Conservation (phyloP, 2,329 filamentous ascomycete species). For the Dryadomyces quercivorus region DNA sequence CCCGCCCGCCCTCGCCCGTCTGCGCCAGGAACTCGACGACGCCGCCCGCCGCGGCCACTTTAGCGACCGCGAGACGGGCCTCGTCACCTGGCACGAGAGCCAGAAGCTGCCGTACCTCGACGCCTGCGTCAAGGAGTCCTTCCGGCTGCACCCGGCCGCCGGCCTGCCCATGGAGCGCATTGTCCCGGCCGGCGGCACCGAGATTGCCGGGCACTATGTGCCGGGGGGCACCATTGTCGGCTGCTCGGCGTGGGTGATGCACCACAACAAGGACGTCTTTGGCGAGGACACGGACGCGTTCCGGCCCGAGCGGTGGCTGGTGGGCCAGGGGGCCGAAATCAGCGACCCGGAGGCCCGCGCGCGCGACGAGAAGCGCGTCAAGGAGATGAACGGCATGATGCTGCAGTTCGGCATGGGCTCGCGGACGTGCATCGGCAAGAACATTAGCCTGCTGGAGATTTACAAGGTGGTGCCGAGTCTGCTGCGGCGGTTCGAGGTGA, state of each 20-base stretch:
- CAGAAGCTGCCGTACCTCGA: slow-evolving; percentile 65
- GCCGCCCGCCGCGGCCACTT: slow-evolving; percentile 40
- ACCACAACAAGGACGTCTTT: slow-evolving; percentile 55
- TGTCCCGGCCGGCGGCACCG: slow-evolving; percentile 50
- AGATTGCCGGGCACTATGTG: slow-evolving; percentile 50
- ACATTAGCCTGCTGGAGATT: slow-evolving; percentile 50
- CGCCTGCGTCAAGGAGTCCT: slow-evolving; percentile 66
- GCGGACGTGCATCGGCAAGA: slow-evolving; percentile 59
- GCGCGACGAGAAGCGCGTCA: slow-evolving; percentile 39
- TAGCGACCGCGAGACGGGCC: slow-evolving; percentile 37
- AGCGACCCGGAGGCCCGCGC: slow-evolving; percentile 14
- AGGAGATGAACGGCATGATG: slow-evolving; percentile 58
- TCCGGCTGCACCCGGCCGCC: slow-evolving; percentile 62
- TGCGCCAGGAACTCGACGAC: slow-evolving; percentile 51
- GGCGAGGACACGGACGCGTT: slow-evolving; percentile 54
- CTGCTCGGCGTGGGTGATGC: slow-evolving; percentile 63
- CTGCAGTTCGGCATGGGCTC: slow-evolving; percentile 62
- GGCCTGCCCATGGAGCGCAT: slow-evolving; percentile 64
- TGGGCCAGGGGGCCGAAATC: slow-evolving; percentile 21
- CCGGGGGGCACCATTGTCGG: slow-evolving; percentile 63
- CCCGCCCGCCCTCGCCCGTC: slow-evolving; percentile 37
- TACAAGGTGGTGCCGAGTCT: slow-evolving; percentile 51
- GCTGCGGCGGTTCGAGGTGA: slow-evolving; percentile 51
- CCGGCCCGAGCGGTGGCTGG: slow-evolving; percentile 56
- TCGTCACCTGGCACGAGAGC: slow-evolving; percentile 57